Evolutionary conservation across 768 basidiomycete species (phyloP).

Genomic region (Phylloporus sp.): DNA sequence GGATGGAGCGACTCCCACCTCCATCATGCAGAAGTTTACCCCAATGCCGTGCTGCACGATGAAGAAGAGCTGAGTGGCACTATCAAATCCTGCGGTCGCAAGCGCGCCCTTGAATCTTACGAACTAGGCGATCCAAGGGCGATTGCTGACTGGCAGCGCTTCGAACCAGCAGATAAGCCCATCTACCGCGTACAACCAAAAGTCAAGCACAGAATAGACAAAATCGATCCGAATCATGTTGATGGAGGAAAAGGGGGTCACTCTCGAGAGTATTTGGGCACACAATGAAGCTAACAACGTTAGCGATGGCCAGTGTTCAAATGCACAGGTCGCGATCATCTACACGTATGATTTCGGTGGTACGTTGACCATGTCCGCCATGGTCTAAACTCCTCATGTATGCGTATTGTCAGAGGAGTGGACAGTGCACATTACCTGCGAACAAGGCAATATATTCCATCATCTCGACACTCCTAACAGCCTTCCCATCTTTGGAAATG

Average conservation of each 20-base stretch:
- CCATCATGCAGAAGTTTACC: constrained; percentile 21
- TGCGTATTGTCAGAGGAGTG: constrained; percentile 16
- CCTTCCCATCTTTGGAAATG: constrained; percentile 18
- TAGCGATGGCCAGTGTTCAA: constrained; percentile 24
- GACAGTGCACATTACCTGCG: constrained; percentile 27
- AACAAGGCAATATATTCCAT: constrained; percentile 11
- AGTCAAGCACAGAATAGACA: constrained; percentile 6
- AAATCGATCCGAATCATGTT: constrained; percentile 8
- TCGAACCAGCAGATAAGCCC: constrained; percentile 11
- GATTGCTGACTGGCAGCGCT: constrained; percentile 15
- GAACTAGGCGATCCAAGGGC: constrained; percentile 6
- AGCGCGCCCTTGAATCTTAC: constrained; percentile 12
- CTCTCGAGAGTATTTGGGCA: constrained; percentile 26
- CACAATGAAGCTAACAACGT: constrained; percentile 15
- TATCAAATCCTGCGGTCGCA: constrained; percentile 24
- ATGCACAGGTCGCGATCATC: constrained; percentile 19
- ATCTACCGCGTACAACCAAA: constrained; percentile 16
- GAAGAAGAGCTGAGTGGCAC: constrained; percentile 6
- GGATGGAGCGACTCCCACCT: constrained; percentile 28
- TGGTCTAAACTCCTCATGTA: not conserved
- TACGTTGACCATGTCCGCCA: not conserved
- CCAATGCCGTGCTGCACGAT: constrained; percentile 20
- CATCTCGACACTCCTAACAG: constrained; percentile 9
- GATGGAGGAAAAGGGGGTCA: constrained; percentile 20
- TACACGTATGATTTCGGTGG: constrained; percentile 24